Evolutionary conservation across 108 stramenopile genomes (phyloP), one percentile per base, ranked within the genome.

Genomic region (Phaeodactylum tricornutum): DNA sequence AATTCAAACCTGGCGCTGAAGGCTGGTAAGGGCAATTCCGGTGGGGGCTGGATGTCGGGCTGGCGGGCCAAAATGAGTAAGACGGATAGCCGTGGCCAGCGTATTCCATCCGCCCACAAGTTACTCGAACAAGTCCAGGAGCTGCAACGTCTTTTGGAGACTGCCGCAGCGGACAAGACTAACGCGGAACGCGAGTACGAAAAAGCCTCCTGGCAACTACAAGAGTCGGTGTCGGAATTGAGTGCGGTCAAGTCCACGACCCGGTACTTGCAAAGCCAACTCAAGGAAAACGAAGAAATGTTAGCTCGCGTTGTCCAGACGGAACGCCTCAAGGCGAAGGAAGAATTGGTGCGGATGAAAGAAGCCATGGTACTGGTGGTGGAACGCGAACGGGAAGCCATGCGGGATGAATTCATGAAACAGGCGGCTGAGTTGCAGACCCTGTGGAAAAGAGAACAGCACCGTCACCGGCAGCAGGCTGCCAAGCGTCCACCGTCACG

Each of bases 351-450:
- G n/a, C 29, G 30, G 23, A 61, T 61, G 59, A 52, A 53, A 25
- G 59, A 61, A 30, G 59, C 51, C 25, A 61, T 61, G 59, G 9
- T 52, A 23, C 23, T 17, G 7, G 50, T 53, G n/a, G 25, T 61
- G 17, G 47, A 51, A 43, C 50, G 43, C 1, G 59, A 61, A 20
- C 50, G 59, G 34, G 30, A 51, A 43, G 40, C 32, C 26, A 30
- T 61, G 38, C 50, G 59, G 11, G 40, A 47, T 14, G 29, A 61
- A 32, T 38, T 53, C 37, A 53, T 34, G 29, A 51, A 44, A 33
- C 40, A 52, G 44, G 50, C 50, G 15, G 49, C 47, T n/a, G 59
- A 59, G 14, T 41, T 41, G 39, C 39, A 41, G 21, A 4, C 21
- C 5, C 21, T 41, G 39, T 41, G 39, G 39, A 41, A 41, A 41